Evolutionary conservation across 192 early-diverging fungal species (phyloP).

Genomic region (Umbelopsis sp.): DNA sequence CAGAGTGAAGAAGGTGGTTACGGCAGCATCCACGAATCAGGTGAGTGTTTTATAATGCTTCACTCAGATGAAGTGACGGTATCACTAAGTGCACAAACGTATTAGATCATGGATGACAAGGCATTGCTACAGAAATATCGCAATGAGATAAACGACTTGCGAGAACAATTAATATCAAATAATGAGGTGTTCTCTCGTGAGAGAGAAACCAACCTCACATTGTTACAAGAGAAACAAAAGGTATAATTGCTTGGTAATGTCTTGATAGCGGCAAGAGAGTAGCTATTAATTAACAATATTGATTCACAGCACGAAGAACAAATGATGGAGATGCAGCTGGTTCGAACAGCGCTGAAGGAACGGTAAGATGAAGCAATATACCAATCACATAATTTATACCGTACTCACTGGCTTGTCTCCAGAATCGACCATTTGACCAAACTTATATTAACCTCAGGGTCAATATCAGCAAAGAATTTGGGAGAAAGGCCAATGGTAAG

Average conservation of each 20-base stretch:
- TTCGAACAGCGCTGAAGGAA: conserved; percentile 78
- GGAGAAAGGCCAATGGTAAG: background rate
- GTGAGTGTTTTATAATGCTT: conserved; percentile 26
- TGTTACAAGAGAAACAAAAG: conserved; percentile 36
- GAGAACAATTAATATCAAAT: conserved; percentile 61
- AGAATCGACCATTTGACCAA: conserved; percentile 83
- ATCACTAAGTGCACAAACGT: too few relatives aligned
- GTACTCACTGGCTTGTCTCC: background rate
- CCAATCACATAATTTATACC: background rate
- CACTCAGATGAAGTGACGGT: too few relatives aligned
- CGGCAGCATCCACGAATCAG: conserved; percentile 82
- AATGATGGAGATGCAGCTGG: conserved; percentile 52
- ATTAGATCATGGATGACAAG: conserved; percentile 72
- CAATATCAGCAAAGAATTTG: conserved; percentile 27
- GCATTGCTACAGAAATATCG: conserved; percentile 84
- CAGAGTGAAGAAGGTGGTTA: conserved; percentile 86
- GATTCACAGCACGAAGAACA: conserved; percentile 56
- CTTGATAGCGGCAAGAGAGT: conserved; percentile 1
- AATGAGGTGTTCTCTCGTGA: conserved; percentile 57
- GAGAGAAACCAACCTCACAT: conserved; percentile 49
- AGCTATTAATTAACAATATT: conserved; percentile 2
- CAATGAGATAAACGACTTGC: conserved; percentile 77
- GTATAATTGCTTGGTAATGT: background rate
- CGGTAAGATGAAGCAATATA: conserved; percentile 30
- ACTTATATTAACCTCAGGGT: conserved; percentile 76